phyloP scores from a whole-genome alignment of 2,329 filamentous ascomycete genomes.

The Fusarium secorum region DNA sequence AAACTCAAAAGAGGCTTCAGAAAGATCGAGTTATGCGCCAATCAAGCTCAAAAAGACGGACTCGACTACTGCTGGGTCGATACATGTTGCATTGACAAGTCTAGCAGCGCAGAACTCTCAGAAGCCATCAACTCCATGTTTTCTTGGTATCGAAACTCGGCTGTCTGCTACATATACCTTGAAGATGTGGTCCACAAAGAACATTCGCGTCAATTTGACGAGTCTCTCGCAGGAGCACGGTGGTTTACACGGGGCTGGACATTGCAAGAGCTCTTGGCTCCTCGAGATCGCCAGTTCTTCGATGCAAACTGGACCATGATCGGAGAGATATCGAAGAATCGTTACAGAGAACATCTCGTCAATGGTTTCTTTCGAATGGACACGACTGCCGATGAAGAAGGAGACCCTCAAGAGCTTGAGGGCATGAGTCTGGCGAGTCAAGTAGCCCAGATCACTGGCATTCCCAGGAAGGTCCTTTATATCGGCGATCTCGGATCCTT shows the following conservation, averaged over 20 bases:
- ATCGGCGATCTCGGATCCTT: slow-evolving; percentile 13
- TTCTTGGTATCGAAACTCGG: slow-evolving; percentile 39
- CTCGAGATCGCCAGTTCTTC: slow-evolving; percentile 40
- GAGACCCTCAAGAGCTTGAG: neutral
- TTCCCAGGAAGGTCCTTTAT: slow-evolving; percentile 22
- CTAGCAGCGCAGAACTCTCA: slow-evolving; percentile 41
- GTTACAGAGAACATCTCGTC: neutral
- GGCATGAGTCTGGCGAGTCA: neutral
- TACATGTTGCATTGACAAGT: slow-evolving; percentile 42
- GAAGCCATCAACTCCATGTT: slow-evolving; percentile 43
- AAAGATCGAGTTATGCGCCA: slow-evolving; percentile 37
- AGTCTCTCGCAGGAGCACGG: slow-evolving; percentile 6
- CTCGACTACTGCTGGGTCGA: slow-evolving; percentile 43
- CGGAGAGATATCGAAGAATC: slow-evolving; percentile 35
- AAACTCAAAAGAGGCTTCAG: slow-evolving; percentile 29
- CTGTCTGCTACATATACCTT: slow-evolving; percentile 39
- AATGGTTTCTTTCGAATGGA: neutral
- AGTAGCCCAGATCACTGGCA: slow-evolving; percentile 37
- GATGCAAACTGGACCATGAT: slow-evolving; percentile 36
- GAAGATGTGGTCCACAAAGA: slow-evolving; percentile 16
- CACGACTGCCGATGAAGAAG: neutral
- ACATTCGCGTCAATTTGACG: neutral
- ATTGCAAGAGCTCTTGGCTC: slow-evolving; percentile 44
- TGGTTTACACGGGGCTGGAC: slow-evolving; percentile 40
- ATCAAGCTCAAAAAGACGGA: slow-evolving; percentile 12